These are phyloP conservation scores for Helotiales sp. DNA, from an alignment of 2,329 filamentous ascomycete genomes.

Conservation along the genomic window DNA sequence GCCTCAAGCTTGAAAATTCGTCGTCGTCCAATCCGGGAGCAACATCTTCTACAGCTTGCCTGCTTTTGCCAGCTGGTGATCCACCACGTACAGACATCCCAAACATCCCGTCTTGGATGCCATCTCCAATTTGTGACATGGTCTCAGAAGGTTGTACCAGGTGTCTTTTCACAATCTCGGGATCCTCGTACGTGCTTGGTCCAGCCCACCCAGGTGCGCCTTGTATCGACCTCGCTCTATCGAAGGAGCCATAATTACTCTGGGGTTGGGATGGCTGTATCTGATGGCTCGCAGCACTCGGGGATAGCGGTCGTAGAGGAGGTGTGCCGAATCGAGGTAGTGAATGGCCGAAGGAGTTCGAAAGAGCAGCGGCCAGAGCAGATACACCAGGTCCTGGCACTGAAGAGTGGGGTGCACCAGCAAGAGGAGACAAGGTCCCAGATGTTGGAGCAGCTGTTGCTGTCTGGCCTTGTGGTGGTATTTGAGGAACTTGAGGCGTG, in stretches of 20 bases:
- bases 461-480: conserved; percentile 46
- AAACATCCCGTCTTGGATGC: conserved; percentile 25
- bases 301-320: conserved; percentile 57
- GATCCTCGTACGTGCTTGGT: conserved; percentile 74
- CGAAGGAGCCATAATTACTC: conserved; percentile 84
- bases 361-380: conserved; percentile 84
- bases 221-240: conserved; percentile 55
- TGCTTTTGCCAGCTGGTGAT: conserved; percentile 35
- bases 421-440: conserved; percentile 60
- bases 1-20: conserved; percentile 87
- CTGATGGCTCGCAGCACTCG: conserved; percentile 47
- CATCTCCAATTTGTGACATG: conserved; percentile 35
- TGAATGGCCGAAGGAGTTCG: conserved; percentile 68
- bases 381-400: conserved; percentile 79
- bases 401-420: conserved; percentile 58
- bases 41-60: conserved; percentile 33
- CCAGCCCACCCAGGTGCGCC: conserved; percentile 44
- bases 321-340: conserved; percentile 71
- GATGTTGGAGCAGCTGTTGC: conserved; percentile 33
- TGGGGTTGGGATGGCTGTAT: conserved; percentile 46
- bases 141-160: conserved; percentile 69
- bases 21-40: conserved; percentile 57
- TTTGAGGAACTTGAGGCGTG: conserved; percentile 50
- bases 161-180: conserved; percentile 88
- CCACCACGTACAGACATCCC: conserved; percentile 38